Evolutionary conservation across 148 eudicot species (phyloP).

Genomic region (Beta vulgaris): DNA sequence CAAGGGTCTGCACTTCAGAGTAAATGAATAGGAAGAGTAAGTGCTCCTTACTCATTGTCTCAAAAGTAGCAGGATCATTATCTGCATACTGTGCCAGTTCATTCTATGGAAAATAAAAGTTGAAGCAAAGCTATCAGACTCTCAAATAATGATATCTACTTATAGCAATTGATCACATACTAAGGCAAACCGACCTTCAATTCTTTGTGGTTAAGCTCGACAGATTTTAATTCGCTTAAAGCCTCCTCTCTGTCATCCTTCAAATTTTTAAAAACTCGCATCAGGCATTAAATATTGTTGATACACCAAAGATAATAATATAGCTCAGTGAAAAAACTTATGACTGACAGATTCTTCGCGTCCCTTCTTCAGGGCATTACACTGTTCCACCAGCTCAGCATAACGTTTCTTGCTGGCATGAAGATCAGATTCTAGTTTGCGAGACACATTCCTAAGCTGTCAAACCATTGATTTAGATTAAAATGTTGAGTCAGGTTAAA

Average conservation of each 20-base stretch:
- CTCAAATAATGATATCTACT: slow-evolving; percentile 5
- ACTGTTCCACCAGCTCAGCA: slow-evolving; percentile 62
- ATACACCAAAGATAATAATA: neutral
- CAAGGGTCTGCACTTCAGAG: neutral
- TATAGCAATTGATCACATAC: slow-evolving; percentile 2
- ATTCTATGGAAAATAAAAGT: slow-evolving; percentile 39
- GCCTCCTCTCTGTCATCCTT: slow-evolving; percentile 95
- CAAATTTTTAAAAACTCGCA: slow-evolving; percentile 16
- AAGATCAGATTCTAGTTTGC: slow-evolving; percentile 74
- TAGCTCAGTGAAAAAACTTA: slow-evolving; percentile 10
- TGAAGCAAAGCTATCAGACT: neutral
- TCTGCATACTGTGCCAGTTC: slow-evolving; percentile 84
- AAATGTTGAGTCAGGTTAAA: neutral
- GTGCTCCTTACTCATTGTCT: slow-evolving; percentile 67
- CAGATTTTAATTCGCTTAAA: slow-evolving; percentile 59
- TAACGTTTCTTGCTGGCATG: slow-evolving; percentile 63
- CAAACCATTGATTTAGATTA: slow-evolving; percentile 15
- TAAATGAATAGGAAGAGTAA: neutral
- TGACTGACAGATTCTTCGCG: slow-evolving; percentile 83
- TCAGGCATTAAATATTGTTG: slow-evolving; percentile 15
- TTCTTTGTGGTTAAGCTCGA: slow-evolving; percentile 66
- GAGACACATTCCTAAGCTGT: slow-evolving; percentile 72
- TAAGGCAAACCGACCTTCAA: slow-evolving; percentile 53
- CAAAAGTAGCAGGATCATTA: slow-evolving; percentile 94
- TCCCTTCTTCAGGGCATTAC: slow-evolving; percentile 72